Evolutionary conservation across 1,284 basidiomycete genomes (phyloP).

Genomic region (Jaminaea rosea): DNA sequence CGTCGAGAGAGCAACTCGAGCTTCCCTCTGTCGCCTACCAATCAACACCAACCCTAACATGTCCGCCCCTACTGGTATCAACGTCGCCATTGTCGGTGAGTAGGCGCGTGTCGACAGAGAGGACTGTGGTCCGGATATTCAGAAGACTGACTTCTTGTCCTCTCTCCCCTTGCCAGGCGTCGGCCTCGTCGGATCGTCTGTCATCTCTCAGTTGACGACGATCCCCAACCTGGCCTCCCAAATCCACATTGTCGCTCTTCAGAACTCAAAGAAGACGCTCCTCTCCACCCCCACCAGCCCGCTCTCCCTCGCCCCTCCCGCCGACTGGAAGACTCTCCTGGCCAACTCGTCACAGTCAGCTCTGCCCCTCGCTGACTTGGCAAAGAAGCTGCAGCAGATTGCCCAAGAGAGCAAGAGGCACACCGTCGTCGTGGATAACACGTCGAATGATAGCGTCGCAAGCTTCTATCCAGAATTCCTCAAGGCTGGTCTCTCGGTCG

Average conservation of each 20-base stretch:
- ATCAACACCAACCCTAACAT: conserved; percentile 3
- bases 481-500: conserved; percentile 68
- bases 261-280: conserved; percentile 44
- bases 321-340: conserved; percentile 30
- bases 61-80: conserved; percentile 24
- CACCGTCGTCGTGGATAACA: conserved; percentile 83
- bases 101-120: neutral
- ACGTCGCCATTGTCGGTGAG: conserved; percentile 33
- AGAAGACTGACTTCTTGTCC: neutral
- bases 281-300: conserved; percentile 19
- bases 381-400: conserved; percentile 25
- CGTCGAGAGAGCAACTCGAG: too few relatives aligned
- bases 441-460: conserved; percentile 76
- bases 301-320: conserved; percentile 12
- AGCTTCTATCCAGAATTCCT: conserved; percentile 74
- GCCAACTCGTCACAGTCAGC: conserved; percentile 18
- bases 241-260: conserved; percentile 35
- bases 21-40: too few relatives aligned
- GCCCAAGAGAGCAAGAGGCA: conserved; percentile 26
- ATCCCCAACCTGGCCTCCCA: conserved; percentile 19
- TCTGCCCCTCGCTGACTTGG: conserved; percentile 27
- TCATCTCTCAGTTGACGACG: conserved; percentile 38
- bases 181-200: conserved; percentile 42
- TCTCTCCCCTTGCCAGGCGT: conserved; percentile 16
- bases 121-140: neutral